Evolutionary conservation across 1,284 basidiomycete genomes (phyloP).

Genomic region (Chondrostereum purpureum): DNA sequence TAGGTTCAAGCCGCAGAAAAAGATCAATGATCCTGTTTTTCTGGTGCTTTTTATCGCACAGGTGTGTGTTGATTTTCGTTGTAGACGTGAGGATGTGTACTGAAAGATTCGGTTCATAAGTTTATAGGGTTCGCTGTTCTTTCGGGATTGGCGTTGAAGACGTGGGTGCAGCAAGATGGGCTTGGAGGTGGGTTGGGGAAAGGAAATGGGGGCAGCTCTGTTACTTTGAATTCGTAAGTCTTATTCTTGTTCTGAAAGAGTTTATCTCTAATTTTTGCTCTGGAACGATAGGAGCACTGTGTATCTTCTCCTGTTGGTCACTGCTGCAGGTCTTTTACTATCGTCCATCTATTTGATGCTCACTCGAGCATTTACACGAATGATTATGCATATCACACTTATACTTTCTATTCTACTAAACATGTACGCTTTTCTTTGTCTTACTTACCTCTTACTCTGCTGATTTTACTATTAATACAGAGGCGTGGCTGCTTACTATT

Average conservation of each 20-base stretch:
- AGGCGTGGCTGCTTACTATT: slow-evolving; percentile 68
- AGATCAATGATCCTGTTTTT: slow-evolving; percentile 68
- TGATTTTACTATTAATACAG: too few species aligned
- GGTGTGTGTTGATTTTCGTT: slow-evolving; percentile 31
- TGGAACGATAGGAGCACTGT: slow-evolving; percentile 46
- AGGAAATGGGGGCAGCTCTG: slow-evolving; percentile 33
- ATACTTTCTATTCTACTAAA: slow-evolving; percentile 67
- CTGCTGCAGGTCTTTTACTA: slow-evolving; percentile 51
- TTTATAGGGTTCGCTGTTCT: slow-evolving; percentile 63
- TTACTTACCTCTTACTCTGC: slow-evolving; percentile 6
- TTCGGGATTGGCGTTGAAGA: slow-evolving; percentile 56
- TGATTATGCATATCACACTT: slow-evolving; percentile 79
- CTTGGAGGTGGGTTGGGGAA: slow-evolving; percentile 61
- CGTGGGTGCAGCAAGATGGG: slow-evolving; percentile 60
- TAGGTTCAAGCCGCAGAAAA: slow-evolving; percentile 65
- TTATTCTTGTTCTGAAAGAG: slow-evolving; percentile 1
- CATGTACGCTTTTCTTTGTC: slow-evolving; percentile 41
- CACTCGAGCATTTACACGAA: slow-evolving; percentile 68
- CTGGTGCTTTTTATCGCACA: slow-evolving; percentile 65
- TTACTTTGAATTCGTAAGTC: slow-evolving; percentile 55
- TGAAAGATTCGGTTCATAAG: too few species aligned
- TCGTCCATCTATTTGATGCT: slow-evolving; percentile 68
- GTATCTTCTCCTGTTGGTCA: slow-evolving; percentile 61
- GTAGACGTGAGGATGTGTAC: too few species aligned
- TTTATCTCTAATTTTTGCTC: background rate